Evolutionary conservation across 139 green algal species (phyloP), one percentile per base, ranked within the genome.

Genomic region (Tetratostichococcus sp.): DNA sequence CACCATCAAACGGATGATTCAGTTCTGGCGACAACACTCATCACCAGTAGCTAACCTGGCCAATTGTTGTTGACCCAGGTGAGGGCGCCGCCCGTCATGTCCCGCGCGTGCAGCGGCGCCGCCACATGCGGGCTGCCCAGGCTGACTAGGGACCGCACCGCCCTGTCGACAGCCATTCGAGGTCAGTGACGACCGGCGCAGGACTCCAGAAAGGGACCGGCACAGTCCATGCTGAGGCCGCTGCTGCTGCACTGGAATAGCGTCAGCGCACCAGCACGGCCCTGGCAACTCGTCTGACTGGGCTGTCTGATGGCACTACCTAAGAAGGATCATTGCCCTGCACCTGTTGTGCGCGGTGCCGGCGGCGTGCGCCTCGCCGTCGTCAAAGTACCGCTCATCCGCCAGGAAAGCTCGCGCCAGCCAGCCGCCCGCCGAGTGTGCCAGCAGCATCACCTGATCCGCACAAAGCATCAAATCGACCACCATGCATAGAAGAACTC

Each of bases 381-480:
- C 57, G 14, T 76, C 57, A 28, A 72, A 72, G 75, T 82, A 84
- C 62, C 75, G 35, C 8, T 50, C 58, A 28, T 85, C 74, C 1
- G 58, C 88, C 16, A 91, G 32, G 78, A 86, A 92, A 1, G 87
- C 87, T 0, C 89, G 73, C 2, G 76, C 89, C 65, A 93, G 79
- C 87, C 89, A 94, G 62, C 89, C 89, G 31, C 89, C 89, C 2
- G 89, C 89, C 32, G 76, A 86, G 72, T 93, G 88, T 23, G 79
- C 79, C 14, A 93, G 77, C 30, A 93, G 50, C 25, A 82, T 70
- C 34, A 89, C 87, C 71, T 87, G 82, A 28, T 21, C 62, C 76
- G 19, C 50, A 62, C 50, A 66, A 28, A 26, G 1, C 30, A n/a
- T 11, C 57, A 35, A 26, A 42, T n/a, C 30, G 28, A 66, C 14